Conservation (phyloP, 352 stramenopile species). For the Pythium brachiatum region DNA sequence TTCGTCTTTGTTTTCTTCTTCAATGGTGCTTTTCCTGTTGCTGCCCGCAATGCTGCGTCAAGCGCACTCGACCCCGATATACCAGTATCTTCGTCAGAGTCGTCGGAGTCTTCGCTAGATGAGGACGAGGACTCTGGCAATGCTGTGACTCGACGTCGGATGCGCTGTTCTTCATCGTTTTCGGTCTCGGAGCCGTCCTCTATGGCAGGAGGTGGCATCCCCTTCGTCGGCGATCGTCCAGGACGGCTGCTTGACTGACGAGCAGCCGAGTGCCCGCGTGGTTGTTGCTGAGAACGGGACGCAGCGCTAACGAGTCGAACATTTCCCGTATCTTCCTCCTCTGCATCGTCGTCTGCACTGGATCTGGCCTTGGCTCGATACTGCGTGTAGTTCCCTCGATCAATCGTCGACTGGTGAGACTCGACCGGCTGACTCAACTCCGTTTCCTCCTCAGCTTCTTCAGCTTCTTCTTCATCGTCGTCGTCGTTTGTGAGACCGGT, state of each 20-base stretch:
- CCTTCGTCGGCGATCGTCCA: not conserved
- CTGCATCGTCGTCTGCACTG: constrained; percentile 17
- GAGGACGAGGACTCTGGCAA: constrained; percentile 25
- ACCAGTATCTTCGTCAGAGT: constrained; percentile 25
- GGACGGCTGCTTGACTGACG: not conserved
- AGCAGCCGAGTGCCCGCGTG: not conserved
- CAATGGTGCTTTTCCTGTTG: constrained; percentile 6
- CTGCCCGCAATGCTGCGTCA: constrained; percentile 46
- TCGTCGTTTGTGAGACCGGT: constrained; percentile 19
- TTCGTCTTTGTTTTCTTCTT: constrained; percentile 1
- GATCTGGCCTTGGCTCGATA: constrained; percentile 21
- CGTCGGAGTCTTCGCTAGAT: constrained; percentile 30
- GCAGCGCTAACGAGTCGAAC: not conserved
- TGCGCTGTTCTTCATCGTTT: constrained; percentile 11
- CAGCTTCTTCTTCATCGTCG: constrained; percentile 20
- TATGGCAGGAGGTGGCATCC: not conserved
- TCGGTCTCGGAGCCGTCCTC: constrained; percentile 18
- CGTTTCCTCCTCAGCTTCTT: constrained; percentile 10
- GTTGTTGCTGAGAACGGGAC: not conserved
- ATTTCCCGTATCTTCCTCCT: constrained; percentile 10
- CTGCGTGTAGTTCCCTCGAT: constrained; percentile 38
- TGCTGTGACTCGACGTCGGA: not conserved
- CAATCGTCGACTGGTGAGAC: constrained; percentile 40
- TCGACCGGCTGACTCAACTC: constrained; percentile 4
- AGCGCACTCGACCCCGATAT: constrained; percentile 35